A percentile compares a stretch with the other conserved stretches of the same genome.
These are phyloP conservation scores for Pseudevernia furfuracea DNA, from an alignment of 495 filamentous ascomycete species.

Conservation along the genomic window DNA sequence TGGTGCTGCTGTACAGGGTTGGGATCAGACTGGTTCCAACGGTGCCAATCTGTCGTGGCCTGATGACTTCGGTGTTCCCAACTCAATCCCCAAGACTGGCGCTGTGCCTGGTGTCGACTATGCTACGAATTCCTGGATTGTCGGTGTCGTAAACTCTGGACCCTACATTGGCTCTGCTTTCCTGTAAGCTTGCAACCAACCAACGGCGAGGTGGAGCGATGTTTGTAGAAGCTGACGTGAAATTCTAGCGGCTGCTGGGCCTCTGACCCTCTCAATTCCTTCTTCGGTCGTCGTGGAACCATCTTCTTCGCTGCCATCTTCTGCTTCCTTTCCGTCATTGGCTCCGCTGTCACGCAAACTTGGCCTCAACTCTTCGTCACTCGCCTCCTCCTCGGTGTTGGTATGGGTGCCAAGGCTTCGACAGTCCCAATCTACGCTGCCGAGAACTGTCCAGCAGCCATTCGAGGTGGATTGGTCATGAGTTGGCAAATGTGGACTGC, in stretches of 20 bases:
- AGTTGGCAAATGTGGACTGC: constrained; percentile 54
- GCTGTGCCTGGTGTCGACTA: constrained; percentile 26
- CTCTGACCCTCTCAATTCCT: constrained; percentile 51
- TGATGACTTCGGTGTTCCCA: constrained; percentile 48
- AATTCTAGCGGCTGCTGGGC: constrained; percentile 48
- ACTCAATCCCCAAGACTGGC: constrained; percentile 15
- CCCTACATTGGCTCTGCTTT: constrained; percentile 39
- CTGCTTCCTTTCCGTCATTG: constrained; percentile 51
- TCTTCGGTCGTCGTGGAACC: constrained; percentile 49
- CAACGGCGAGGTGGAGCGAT: neutral
- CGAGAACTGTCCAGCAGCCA: constrained; percentile 51
- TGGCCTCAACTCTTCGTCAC: constrained; percentile 53
- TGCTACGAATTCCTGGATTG: constrained; percentile 48
- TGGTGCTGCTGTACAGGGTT: constrained; percentile 62
- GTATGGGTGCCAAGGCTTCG: constrained; percentile 58
- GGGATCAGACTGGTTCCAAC: constrained; percentile 71
- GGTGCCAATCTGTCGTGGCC: constrained; percentile 62
- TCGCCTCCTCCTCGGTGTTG: constrained; percentile 54
- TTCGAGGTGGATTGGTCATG: constrained; percentile 59
- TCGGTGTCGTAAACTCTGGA: constrained; percentile 55
- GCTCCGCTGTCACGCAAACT: constrained; percentile 45
- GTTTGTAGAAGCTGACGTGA: neutral
- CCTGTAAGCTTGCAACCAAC: constrained; percentile 22
- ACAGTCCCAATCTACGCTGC: constrained; percentile 58
- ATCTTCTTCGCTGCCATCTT: constrained; percentile 57